Base-by-base conservation (phyloP, 2,329 filamentous ascomycete species). In the Colletotrichum karsti region DNA sequence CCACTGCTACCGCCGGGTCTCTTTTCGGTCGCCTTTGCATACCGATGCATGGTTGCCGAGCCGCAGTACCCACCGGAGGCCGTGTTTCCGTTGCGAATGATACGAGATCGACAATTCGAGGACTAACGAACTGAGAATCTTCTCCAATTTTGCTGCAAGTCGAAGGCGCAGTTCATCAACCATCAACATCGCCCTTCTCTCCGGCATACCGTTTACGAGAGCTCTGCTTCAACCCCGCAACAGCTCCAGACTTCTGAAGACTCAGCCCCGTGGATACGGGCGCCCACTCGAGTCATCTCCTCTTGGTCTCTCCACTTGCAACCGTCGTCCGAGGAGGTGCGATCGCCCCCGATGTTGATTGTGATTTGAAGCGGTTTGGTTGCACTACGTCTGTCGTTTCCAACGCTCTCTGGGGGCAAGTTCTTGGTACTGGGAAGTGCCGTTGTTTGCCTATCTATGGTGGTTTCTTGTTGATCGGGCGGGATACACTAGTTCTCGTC, bases 181-280 rank as follows among this genome's bases (percentile, higher is more conserved):
- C 20, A 12, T 2, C 48, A 78, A 76, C 33, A 71, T 71, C 44
- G 73, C 70, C 24, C 77, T 78, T 65, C 70, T 78, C 53, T 77
- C 73, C 10, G 79, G 76, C 4, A 74, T 75, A 18, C 77, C 76
- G 5, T 81, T 80, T 67, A 76, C 78, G 72, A 73, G 76, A 3
- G 72, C 76, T 9, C 53, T 79, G 30, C 74, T 82, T 72, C 78
- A 61, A 73, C 79, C 15, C 79, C 79, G 2, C 79, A 82, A 66
- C 70, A 77, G 33, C 74, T 75, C 28, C 80, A 81, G 57, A 74
- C 74, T 3, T 76, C 80, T 7, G 79, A 54, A 76, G 74, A 35
- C 64, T 65, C 12, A 75, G 72, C 6, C 62, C 77, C 5, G 71
- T 76, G 26, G 69, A 75, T 35, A 76, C 80, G 5, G 77, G 79